phyloP scores from a whole-genome alignment of 495 filamentous ascomycete species.

The Neurospora sp. region DNA sequence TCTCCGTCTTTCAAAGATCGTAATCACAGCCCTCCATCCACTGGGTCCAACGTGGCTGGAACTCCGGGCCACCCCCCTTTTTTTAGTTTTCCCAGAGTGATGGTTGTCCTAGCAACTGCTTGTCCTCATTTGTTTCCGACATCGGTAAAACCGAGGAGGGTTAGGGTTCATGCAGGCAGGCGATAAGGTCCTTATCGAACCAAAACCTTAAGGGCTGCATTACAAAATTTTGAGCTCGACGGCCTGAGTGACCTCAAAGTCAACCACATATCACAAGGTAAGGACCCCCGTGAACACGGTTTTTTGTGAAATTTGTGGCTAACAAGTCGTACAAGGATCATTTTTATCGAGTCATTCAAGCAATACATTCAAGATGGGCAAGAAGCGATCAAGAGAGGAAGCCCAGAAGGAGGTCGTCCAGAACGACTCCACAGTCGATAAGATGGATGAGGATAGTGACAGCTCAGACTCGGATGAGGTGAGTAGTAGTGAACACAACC shows the following conservation, averaged over 20 bases:
- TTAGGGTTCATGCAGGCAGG: background rate
- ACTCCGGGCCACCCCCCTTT: background rate
- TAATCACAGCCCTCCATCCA: background rate
- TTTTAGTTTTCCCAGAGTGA: background rate
- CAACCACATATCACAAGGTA: background rate
- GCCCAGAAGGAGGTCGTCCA: slow-evolving; percentile 18
- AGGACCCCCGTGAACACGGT: background rate
- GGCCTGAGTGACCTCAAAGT: background rate
- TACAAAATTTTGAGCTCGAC: background rate
- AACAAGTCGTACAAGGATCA: background rate
- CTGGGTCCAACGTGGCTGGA: background rate
- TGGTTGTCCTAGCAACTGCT: background rate
- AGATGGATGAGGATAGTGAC: slow-evolving; percentile 40
- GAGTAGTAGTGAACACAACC: background rate
- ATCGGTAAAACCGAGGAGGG: background rate
- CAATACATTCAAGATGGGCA: slow-evolving; percentile 27
- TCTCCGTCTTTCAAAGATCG: background rate
- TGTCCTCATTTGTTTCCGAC: background rate
- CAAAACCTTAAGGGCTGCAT: background rate
- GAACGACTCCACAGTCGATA: slow-evolving; percentile 27
- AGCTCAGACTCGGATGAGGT: slow-evolving; percentile 26
- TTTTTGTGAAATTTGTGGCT: background rate
- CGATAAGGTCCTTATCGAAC: background rate
- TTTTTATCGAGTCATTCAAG: background rate
- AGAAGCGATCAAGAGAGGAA: slow-evolving; percentile 37